phyloP scores from a whole-genome alignment of 2,329 filamentous ascomycete species.

The Aureobasidium sp. region DNA sequence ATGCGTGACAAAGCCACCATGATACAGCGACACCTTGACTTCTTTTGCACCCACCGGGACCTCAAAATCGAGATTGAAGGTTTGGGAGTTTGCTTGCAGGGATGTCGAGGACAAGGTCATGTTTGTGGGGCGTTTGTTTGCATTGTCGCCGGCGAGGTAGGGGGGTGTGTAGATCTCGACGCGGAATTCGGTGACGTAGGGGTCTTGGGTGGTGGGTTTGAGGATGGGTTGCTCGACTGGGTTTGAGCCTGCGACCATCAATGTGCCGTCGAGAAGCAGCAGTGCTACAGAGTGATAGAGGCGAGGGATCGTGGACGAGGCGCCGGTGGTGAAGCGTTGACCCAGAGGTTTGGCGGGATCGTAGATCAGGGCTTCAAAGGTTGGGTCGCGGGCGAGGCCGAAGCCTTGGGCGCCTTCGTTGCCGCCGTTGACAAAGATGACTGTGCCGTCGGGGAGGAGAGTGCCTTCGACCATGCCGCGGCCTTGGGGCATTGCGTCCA shows the following conservation, averaged over 20 bases:
- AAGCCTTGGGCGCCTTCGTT: slow-evolving; percentile 55
- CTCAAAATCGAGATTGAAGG: slow-evolving; percentile 44
- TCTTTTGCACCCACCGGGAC: slow-evolving; percentile 36
- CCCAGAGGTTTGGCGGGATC: slow-evolving; percentile 46
- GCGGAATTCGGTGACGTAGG: slow-evolving; percentile 54
- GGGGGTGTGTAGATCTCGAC: slow-evolving; percentile 57
- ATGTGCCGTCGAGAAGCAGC: slow-evolving; percentile 52
- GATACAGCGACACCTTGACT: slow-evolving; percentile 48
- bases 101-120: slow-evolving; percentile 40
- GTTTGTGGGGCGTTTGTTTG: slow-evolving; percentile 41
- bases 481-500: slow-evolving; percentile 43
- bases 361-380: slow-evolving; percentile 52
- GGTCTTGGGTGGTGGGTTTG: slow-evolving; percentile 36
- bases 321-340: slow-evolving; percentile 44
- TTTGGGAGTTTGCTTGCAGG: slow-evolving; percentile 38
- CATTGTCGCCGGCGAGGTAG: slow-evolving; percentile 49
- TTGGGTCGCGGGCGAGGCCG: slow-evolving; percentile 48
- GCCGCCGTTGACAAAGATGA: slow-evolving; percentile 54
- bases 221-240: slow-evolving; percentile 55
- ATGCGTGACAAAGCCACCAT: slow-evolving; percentile 55
- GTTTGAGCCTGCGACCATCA: slow-evolving; percentile 53
- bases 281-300: slow-evolving; percentile 57
- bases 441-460: slow-evolving; percentile 53
- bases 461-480: slow-evolving; percentile 52
- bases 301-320: slow-evolving; percentile 36